Base-by-base conservation (phyloP, 768 basidiomycete species). In the Podaxis sp. region DNA sequence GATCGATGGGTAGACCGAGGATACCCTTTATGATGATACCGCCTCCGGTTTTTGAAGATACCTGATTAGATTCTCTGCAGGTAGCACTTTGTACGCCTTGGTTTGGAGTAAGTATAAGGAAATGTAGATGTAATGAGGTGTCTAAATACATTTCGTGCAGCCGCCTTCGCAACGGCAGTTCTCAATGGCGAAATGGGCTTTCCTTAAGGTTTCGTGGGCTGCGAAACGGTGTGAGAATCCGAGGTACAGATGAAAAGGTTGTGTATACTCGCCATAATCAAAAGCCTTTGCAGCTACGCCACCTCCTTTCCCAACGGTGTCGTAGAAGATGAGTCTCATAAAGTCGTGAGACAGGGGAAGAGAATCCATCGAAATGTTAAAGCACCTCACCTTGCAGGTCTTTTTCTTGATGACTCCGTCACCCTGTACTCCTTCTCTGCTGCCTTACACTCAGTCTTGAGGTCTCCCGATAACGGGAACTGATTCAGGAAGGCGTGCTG, bases 381-480 rank as follows among this genome's bases (percentile, higher is more conserved):
- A 17, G 9, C 0, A 29, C 66, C 66, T 55, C 55, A 86, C 87
- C 90, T 80, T 13, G 85, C 91, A 7, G 90, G 89, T 63, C 91
- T 79, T 68, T 88, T 92, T 53, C 90, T 76, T 51, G 68, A 68
- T 0, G 87, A 83, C 58, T 80, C 77, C 3, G 73, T 66, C 13
- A 74, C 70, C 60, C 80, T 84, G 72, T 86, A 86, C 74, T 92
- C 91, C 70, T 92, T 93, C 70, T 90, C 86, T 3, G 84, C 75
- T 0, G 84, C 84, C 71, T 92, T 93, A 76, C 94, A 96, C 70
- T 96, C 94, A 2, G 93, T 94, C 63, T 77, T 81, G 37, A 95
- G 71, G 61, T 93, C 91, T 33, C 80, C 77, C 0, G 84, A 81
- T 65, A 94, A 75, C 4, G 84, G 77, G 66, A 93, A 93, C 46